phyloP scores from a whole-genome alignment of 1,139 yeast genomes.

The Suhomyces bokatorum region DNA sequence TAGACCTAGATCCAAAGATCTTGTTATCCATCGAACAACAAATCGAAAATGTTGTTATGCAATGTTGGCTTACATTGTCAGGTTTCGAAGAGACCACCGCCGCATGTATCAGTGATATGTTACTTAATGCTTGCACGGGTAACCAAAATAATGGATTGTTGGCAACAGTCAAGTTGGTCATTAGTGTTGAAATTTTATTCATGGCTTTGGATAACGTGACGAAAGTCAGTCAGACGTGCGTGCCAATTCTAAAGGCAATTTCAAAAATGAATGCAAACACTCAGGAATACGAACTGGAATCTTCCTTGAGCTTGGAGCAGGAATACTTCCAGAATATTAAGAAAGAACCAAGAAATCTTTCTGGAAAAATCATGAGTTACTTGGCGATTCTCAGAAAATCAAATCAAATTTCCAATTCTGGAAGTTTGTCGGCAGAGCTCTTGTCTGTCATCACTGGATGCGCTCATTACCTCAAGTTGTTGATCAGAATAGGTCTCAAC shows the following conservation, averaged over 20 bases:
- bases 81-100: constrained; percentile 94
- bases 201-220: constrained; percentile 66
- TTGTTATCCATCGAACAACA: constrained; percentile 60
- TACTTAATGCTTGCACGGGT: constrained; percentile 78
- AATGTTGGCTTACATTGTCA: constrained; percentile 85
- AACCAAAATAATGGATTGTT: constrained; percentile 69
- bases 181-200: constrained; percentile 76
- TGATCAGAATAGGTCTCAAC: constrained; percentile 78
- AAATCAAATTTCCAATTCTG: constrained; percentile 49
- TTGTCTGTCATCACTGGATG: constrained; percentile 85
- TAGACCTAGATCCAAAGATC: constrained; percentile 47
- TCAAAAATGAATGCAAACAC: constrained; percentile 6
- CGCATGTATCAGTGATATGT: constrained; percentile 87
- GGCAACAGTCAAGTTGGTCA: constrained; percentile 72
- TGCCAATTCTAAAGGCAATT: constrained; percentile 15
- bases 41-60: constrained; percentile 68
- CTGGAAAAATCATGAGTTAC: constrained; percentile 76
- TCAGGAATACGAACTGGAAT: constrained; percentile 13
- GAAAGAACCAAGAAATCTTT: constrained; percentile 87
- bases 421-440: constrained; percentile 57
- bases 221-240: constrained; percentile 26
- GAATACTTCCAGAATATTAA: constrained; percentile 37
- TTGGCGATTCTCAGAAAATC: constrained; percentile 68
- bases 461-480: constrained; percentile 87
- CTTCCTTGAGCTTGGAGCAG: constrained; percentile 11